Conservation (phyloP, 2,329 filamentous ascomycete genomes). For the Verruconis gallopava region DNA sequence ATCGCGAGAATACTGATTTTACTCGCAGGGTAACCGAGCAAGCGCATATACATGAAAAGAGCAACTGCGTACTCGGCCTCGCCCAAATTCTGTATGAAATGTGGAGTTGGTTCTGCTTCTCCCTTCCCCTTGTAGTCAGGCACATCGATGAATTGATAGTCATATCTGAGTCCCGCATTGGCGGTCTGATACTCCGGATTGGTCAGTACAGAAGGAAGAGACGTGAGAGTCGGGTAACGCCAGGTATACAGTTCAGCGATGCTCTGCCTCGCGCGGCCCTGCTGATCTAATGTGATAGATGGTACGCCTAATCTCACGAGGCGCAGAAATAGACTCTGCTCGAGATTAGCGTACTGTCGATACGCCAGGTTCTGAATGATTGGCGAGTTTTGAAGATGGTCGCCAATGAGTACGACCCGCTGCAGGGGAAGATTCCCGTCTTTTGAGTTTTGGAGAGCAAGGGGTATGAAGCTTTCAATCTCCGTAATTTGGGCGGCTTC, state of each 20-base stretch:
- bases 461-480: constrained; percentile 89
- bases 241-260: constrained; percentile 87
- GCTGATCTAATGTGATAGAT: constrained; percentile 76
- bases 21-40: constrained; percentile 76
- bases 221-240: constrained; percentile 73
- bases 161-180: constrained; percentile 84
- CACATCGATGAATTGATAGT: constrained; percentile 95
- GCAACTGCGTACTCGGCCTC: constrained; percentile 96
- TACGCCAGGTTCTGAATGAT: constrained; percentile 92
- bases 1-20: constrained; percentile 84
- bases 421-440: constrained; percentile 65
- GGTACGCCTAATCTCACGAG: constrained; percentile 89
- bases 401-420: constrained; percentile 81
- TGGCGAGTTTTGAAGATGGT: constrained; percentile 93
- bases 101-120: constrained; percentile 78
- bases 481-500: constrained; percentile 97
- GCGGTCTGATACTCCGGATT: constrained; percentile 61
- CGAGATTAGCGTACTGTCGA: constrained; percentile 86
- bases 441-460: constrained; percentile 76
- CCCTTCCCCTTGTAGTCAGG: constrained; percentile 83
- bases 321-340: constrained; percentile 87
- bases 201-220: constrained; percentile 61
- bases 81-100: constrained; percentile 92
- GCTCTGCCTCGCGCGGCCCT: constrained; percentile 77
- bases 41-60: constrained; percentile 91